A percentile compares a stretch with the other conserved stretches of the same genome.
Evolutionary conservation across 176 grass and related monocot genomes (phyloP).

Genomic region (Juncus inflexus): DNA sequence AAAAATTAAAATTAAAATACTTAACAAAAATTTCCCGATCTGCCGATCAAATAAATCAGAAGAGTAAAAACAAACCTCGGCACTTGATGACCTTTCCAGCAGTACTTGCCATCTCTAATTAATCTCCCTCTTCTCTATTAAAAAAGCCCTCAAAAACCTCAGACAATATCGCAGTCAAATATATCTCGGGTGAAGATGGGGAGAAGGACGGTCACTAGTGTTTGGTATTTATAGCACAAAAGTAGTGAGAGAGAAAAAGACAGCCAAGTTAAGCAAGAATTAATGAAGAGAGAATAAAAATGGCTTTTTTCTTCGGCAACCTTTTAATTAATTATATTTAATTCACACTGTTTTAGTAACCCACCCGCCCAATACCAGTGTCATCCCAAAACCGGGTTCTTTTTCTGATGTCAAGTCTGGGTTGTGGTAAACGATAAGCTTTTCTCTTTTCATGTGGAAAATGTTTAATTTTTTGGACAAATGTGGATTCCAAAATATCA

Average conservation of each 20-base stretch:
- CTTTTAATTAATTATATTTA: too few relatives aligned
- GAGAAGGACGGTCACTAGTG: not conserved
- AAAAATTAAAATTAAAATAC: too few relatives aligned
- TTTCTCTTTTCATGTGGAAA: not conserved
- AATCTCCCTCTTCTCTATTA: not conserved
- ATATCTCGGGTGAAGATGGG: conserved; percentile 8
- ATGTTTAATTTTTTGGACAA: not conserved
- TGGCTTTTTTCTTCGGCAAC: not conserved
- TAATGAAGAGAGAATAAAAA: not conserved
- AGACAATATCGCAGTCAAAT: not conserved
- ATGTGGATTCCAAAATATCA: not conserved
- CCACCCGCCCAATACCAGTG: too few relatives aligned
- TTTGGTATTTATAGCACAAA: not conserved
- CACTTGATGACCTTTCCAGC: conserved; percentile 80
- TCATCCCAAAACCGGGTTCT: too few relatives aligned
- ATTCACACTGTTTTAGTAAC: too few relatives aligned
- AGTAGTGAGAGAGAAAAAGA: not conserved
- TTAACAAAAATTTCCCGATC: too few relatives aligned
- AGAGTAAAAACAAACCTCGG: conserved; percentile 37
- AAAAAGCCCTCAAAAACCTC: not conserved
- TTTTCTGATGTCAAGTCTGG: too few relatives aligned
- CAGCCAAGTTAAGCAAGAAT: not conserved
- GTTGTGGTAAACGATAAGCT: too few relatives aligned
- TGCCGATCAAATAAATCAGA: too few relatives aligned
- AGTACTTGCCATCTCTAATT: conserved; percentile 49